Base-by-base conservation (phyloP, 208 protist genomes). In the Lotmaria passim region DNA sequence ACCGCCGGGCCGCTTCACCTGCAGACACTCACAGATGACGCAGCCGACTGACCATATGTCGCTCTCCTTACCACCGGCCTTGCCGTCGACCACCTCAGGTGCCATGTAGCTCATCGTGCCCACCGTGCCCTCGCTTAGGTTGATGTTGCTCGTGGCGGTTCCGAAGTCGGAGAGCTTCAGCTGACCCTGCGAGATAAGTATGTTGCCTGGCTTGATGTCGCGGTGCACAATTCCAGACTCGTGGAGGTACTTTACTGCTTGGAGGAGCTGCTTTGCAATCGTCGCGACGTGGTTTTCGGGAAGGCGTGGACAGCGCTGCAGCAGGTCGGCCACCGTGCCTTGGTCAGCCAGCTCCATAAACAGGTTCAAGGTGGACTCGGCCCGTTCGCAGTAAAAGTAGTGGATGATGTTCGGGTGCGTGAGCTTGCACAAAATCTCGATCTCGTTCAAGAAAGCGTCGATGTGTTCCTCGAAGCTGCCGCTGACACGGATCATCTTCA, bases 131-230 rank as follows among this genome's bases (percentile, higher is more conserved):
- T 88, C 81, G 24, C 66, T 66, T 39, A 69, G 43, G 58, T 69
- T 86, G 31, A 67, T 76, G 55, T 72, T 86, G 31, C 63, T 76
- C 2, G 78, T 88, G 10, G 88, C 87, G 24, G 87, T 91, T 23
- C 86, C 88, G 58, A 94, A 96, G 55, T 94, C 86, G 8, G 85
- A 88, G 19, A 96, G 77, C 61, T 95, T 95, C 51, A 91, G 50
- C 47, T 83, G 68, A 5, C 82, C 81, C 48, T 89, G 69, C n/a
- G 80, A 82, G 36, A 95, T 80, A 17, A 95, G 74, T 53, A 95
- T 87, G 80, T 96, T 94, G 57, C 88, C 86, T 1, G 87, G 81
- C 69, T 96, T 96, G 33, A 96, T 87, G 78, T 96, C 89, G 43
- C 91, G 86, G 55, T 96, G 91, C 48, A 94, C 90, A 72, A 96